Evolutionary conservation across 768 basidiomycete genomes (phyloP).

Genomic region (Calvatia gigantea): DNA sequence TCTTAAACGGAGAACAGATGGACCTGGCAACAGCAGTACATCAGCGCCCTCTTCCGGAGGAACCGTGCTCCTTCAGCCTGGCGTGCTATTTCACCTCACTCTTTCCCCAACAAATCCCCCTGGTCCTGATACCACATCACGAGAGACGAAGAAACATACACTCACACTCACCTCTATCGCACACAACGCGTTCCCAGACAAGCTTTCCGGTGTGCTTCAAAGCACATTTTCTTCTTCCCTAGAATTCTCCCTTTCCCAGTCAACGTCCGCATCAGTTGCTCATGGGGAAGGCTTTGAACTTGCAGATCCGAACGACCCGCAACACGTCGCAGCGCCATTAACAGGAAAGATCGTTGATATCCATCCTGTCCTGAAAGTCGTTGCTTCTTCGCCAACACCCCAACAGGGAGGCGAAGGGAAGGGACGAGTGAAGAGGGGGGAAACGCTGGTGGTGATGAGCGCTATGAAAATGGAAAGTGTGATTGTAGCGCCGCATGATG

Average conservation of each 20-base stretch:
- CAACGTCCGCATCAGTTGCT: constrained; percentile 23
- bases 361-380: constrained; percentile 24
- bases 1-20: not conserved
- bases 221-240: constrained; percentile 28
- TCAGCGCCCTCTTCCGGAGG: not conserved
- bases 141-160: constrained; percentile 23
- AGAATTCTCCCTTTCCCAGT: constrained; percentile 29
- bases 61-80: constrained; percentile 27
- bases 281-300: constrained; percentile 27
- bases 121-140: not conserved
- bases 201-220: constrained; percentile 30
- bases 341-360: constrained; percentile 36
- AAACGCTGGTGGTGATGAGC: constrained; percentile 29
- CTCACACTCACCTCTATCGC: constrained; percentile 28
- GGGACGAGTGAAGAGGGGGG: constrained; percentile 26
- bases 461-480: constrained; percentile 42
- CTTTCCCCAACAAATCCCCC: constrained; percentile 9
- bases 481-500: constrained; percentile 26
- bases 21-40: not conserved
- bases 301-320: constrained; percentile 29
- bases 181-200: constrained; percentile 33
- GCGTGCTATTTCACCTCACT: constrained; percentile 31
- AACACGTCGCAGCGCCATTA: constrained; percentile 29
- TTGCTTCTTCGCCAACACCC: not conserved
- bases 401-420: not conserved